phyloP scores from a whole-genome alignment of 1,284 basidiomycete genomes.

The Fomitopsis schrenkii region DNA sequence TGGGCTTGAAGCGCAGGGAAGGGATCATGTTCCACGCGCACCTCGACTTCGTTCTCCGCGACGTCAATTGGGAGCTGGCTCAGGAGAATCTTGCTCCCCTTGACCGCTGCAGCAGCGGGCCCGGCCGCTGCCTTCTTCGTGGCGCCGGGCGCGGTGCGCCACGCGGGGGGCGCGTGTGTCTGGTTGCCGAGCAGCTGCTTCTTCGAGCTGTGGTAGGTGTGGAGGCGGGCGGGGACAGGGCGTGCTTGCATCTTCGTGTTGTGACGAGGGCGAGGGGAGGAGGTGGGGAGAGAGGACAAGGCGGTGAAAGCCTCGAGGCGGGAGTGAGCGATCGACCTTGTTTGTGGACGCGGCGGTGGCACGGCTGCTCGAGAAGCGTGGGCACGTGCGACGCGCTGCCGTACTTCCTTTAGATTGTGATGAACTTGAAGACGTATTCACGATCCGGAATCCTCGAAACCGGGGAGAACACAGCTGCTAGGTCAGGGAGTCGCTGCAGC shows the following conservation, averaged over 20 bases:
- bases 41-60: slow-evolving; percentile 63
- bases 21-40: slow-evolving; percentile 28
- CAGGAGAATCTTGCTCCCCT: slow-evolving; percentile 68
- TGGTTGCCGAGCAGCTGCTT: slow-evolving; percentile 52
- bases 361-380: background rate
- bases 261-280: background rate
- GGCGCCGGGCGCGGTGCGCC: slow-evolving; percentile 33
- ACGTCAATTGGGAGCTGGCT: slow-evolving; percentile 70
- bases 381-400: background rate
- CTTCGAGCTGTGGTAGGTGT: slow-evolving; percentile 51
- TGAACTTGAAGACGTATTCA: too few species aligned
- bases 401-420: too few species aligned
- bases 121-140: slow-evolving; percentile 29
- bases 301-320: background rate
- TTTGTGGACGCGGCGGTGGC: background rate
- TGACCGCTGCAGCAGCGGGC: slow-evolving; percentile 22
- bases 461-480: too few species aligned
- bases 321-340: background rate
- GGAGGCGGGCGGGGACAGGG: slow-evolving; percentile 31
- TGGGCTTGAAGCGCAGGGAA: background rate
- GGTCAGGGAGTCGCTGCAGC: too few species aligned
- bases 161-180: slow-evolving; percentile 54
- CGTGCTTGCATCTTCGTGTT: slow-evolving; percentile 16
- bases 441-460: too few species aligned
- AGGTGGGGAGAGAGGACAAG: too few species aligned